These are phyloP conservation scores for Serendipita sp. DNA, from an alignment of 768 basidiomycete genomes.

Conservation along the genomic window DNA sequence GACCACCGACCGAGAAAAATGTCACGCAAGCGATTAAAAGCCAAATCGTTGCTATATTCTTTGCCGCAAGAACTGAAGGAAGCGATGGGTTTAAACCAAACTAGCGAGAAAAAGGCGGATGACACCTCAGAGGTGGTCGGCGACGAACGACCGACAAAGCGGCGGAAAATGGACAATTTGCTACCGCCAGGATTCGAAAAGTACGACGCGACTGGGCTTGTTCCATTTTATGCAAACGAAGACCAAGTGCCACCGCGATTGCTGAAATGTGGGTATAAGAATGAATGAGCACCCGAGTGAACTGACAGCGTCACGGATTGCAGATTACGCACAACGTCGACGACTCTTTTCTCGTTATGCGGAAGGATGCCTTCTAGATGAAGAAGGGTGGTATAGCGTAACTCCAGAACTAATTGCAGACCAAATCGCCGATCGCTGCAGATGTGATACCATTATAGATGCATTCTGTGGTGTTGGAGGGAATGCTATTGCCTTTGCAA, in stretches of 20 bases:
- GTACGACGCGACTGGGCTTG: conserved; percentile 58
- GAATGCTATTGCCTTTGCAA: conserved; percentile 92
- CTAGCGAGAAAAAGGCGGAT: background rate
- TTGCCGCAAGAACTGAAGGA: background rate
- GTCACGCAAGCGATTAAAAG: background rate
- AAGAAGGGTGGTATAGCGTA: conserved; percentile 96
- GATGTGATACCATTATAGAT: conserved; percentile 70
- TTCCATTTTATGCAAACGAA: conserved; percentile 47
- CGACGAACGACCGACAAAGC: conserved; percentile 9
- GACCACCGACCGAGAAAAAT: background rate
- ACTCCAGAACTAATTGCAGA: conserved; percentile 86
- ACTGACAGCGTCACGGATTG: background rate
- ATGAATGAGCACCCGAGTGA: background rate
- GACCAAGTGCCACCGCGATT: conserved; percentile 63
- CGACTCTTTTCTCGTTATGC: conserved; percentile 70
- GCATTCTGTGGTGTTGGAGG: conserved; percentile 97
- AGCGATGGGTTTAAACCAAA: background rate
- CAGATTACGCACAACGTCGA: conserved; percentile 77
- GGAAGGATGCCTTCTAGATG: conserved; percentile 72
- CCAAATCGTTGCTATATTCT: background rate
- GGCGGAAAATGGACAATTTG: conserved; percentile 16
- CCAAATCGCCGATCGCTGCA: conserved; percentile 86
- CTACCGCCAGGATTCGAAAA: conserved; percentile 22
- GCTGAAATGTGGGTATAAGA: conserved; percentile 56
- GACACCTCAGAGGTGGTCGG: background rate